Evolutionary conservation across 2,329 filamentous ascomycete species (phyloP), one percentile per base, ranked within the genome.

Genomic region (Hypoxylon sp.): DNA sequence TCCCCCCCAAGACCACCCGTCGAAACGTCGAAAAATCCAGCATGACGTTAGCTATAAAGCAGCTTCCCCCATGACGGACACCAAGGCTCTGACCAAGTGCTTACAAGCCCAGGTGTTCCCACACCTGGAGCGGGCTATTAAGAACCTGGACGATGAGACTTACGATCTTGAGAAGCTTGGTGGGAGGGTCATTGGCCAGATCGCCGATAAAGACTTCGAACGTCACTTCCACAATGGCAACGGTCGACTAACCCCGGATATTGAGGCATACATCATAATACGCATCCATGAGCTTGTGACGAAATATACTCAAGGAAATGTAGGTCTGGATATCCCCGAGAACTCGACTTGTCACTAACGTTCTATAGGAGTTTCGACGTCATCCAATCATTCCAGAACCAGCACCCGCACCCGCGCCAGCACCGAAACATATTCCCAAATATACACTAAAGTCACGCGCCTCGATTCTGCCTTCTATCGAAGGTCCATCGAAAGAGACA

Each of bases 91-190:
- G 4, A 69, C 58, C 7, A 58, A 37, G 35, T 77, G 75, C 52
- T 53, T 77, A 6, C 67, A 74, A n/a, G 19, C 6, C 1, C 75
- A 77, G 53, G 73, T 77, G 13, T 75, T 76, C 15, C 75, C 75
- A 3, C 71, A 77, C 31, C 62, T 77, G 5, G 75, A 76, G n/a
- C 65, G 60, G 1, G 74, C 69, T 0, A 57, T 72, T 0, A 46
- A 50, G 15, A 44, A 44, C n/a, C 62, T 77, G 0, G 44, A 72
- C 21, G 13, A 56, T 15, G 57, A 54, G 2, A 10, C 70, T 2
- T 76, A 72, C 62, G 69, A 77, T 47, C 50, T 74, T 2, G 70
- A 73, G 29, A 68, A 54, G 31, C 68, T 77, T 3, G 75, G 74
- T 2, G 67, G 57, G 11, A 68, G 31, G 27, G 65, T 76, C 5